phyloP scores from a whole-genome alignment of 805 yeast species.

The Barnettozyma siamensis region DNA sequence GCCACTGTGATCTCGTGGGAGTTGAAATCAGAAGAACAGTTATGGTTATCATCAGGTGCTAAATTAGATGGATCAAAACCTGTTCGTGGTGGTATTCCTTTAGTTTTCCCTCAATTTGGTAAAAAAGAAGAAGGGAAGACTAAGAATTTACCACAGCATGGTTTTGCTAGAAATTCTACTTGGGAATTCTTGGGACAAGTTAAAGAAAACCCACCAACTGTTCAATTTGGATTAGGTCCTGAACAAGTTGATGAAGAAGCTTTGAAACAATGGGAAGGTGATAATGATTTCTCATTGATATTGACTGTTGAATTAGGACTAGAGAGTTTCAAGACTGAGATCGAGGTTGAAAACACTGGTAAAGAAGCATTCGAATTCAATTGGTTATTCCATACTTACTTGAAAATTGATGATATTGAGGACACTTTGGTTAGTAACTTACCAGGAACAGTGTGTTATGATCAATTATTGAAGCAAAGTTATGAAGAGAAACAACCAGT shows the following conservation, averaged over 20 bases:
- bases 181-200: constrained; percentile 96
- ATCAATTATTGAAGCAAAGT: constrained; percentile 61
- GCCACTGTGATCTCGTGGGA: constrained; percentile 88
- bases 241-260: constrained; percentile 67
- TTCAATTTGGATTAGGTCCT: constrained; percentile 88
- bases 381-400: constrained; percentile 92
- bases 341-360: constrained; percentile 74
- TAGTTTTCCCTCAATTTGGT: constrained; percentile 93
- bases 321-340: constrained; percentile 56
- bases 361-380: constrained; percentile 69
- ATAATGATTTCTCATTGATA: constrained; percentile 69
- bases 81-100: constrained; percentile 95
- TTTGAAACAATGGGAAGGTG: constrained; percentile 48
- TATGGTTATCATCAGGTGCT: constrained; percentile 78
- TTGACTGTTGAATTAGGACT: constrained; percentile 58
- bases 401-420: constrained; percentile 68
- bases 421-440: constrained; percentile 74
- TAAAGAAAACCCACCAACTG: constrained; percentile 61
- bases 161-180: constrained; percentile 82
- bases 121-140: constrained; percentile 54
- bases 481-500: constrained; percentile 74
- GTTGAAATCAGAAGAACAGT: constrained; percentile 63
- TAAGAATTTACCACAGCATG: constrained; percentile 83
- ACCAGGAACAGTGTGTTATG: constrained; percentile 64
- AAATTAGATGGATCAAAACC: constrained; percentile 88